phyloP scores from a whole-genome alignment of 352 stramenopile species.

The Elongisporangium prolatum region DNA sequence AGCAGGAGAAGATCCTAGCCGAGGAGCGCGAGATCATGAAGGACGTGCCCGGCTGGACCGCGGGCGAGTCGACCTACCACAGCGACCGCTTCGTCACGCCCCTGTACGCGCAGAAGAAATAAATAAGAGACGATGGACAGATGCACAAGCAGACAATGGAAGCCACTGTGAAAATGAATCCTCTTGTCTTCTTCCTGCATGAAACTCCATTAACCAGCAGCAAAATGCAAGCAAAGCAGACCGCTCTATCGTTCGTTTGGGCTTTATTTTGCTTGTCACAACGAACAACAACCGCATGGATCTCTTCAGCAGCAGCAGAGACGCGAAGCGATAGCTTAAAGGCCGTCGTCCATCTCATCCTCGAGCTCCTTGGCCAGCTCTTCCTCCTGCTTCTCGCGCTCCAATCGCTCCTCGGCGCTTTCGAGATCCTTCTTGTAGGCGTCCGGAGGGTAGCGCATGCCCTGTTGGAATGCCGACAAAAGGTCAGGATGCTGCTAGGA shows the following conservation, averaged over 20 bases:
- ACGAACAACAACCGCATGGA: background rate
- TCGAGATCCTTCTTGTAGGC: constrained; percentile 97
- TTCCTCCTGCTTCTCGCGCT: constrained; percentile 91
- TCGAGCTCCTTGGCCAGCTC: constrained; percentile 97
- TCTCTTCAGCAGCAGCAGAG: background rate
- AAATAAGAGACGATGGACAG: constrained; percentile 4
- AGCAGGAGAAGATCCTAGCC: constrained; percentile 86
- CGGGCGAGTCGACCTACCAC: constrained; percentile 88
- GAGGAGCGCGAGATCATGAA: constrained; percentile 95
- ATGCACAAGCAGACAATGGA: constrained; percentile 2
- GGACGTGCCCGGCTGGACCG: constrained; percentile 90
- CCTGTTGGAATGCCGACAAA: constrained; percentile 17
- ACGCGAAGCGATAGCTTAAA: constrained; percentile 23
- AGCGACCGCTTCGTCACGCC: constrained; percentile 77
- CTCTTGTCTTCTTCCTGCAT: background rate
- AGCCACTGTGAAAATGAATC: constrained; percentile 14
- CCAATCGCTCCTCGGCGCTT: constrained; percentile 85
- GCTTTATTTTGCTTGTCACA: background rate
- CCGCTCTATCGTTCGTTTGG: background rate
- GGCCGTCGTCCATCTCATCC: constrained; percentile 94
- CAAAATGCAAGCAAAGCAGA: background rate
- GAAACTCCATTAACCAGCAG: no score
- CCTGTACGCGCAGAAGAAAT: constrained; percentile 80
- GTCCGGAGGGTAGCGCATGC: constrained; percentile 97
- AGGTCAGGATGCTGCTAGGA: background rate